Conservation (phyloP, 306 rosid species). For the Rosa lucieae region DNA sequence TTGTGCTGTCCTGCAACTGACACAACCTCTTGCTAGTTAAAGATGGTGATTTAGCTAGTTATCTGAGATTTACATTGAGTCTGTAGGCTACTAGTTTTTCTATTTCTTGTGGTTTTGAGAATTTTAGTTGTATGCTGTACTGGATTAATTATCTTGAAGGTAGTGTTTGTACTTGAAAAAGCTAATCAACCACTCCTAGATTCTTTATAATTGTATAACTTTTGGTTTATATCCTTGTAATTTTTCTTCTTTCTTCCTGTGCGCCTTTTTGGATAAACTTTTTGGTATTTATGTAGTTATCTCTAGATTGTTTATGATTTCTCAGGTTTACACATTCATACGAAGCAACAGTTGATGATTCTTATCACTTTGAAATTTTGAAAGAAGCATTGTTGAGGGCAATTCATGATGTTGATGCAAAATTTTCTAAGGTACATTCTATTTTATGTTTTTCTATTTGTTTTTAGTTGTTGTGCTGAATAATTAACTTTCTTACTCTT, state of each 20-base stretch:
- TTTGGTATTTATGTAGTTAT: not conserved
- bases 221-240: not conserved
- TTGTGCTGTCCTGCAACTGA: not conserved
- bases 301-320: slow-evolving; percentile 29
- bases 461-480: slow-evolving; percentile 14
- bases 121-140: not conserved
- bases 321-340: slow-evolving; percentile 66
- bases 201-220: not conserved
- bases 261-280: not conserved
- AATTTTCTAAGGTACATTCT: slow-evolving; percentile 73
- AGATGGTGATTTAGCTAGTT: not conserved
- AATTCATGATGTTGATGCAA: slow-evolving; percentile 75
- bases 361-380: slow-evolving; percentile 84
- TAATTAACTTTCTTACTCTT: slow-evolving; percentile 17
- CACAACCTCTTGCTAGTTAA: not conserved
- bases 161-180: not conserved
- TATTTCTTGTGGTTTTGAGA: not conserved
- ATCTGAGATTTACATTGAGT: not conserved
- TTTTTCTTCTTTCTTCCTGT: not conserved
- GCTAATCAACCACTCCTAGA: not conserved
- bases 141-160: not conserved
- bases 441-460: slow-evolving; percentile 26
- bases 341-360: slow-evolving; percentile 57
- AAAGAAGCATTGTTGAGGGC: slow-evolving; percentile 94
- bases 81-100: not conserved